Conservation (phyloP, 2,329 filamentous ascomycete genomes). For the Ampelomyces quisqualis region DNA sequence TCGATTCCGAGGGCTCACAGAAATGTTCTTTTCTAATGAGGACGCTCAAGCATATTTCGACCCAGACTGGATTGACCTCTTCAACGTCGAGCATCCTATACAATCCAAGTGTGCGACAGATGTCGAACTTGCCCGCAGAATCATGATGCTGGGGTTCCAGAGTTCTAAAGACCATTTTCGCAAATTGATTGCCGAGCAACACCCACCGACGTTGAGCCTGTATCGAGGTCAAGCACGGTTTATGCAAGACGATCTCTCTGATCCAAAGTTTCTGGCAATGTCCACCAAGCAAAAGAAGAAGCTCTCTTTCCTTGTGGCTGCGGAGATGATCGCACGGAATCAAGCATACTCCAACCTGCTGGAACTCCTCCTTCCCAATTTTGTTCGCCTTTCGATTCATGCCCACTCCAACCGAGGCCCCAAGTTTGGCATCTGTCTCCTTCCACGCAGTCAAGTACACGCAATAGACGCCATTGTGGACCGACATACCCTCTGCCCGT, state of each 20-base stretch:
- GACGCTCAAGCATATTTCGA: constrained; percentile 3
- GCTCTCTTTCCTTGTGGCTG: constrained; percentile 22
- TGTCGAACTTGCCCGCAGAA: constrained; percentile 13
- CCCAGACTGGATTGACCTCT: background rate
- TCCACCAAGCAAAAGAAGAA: constrained; percentile 30
- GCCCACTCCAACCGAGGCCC: constrained; percentile 44
- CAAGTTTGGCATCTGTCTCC: constrained; percentile 43
- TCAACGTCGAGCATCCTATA: constrained; percentile 11
- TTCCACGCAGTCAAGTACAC: constrained; percentile 27
- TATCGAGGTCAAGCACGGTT: constrained; percentile 34
- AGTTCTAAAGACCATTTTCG: constrained; percentile 9
- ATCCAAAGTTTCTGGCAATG: constrained; percentile 4
- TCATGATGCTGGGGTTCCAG: constrained; percentile 15
- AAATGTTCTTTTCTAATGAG: constrained; percentile 10
- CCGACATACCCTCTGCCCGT: constrained; percentile 7
- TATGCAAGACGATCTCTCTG: constrained; percentile 32
- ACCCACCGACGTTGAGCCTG: constrained; percentile 18
- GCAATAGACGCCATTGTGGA: constrained; percentile 27
- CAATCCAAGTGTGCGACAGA: constrained; percentile 5
- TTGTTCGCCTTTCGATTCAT: constrained; percentile 49
- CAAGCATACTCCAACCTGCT: constrained; percentile 50
- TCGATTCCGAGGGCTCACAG: constrained; percentile 12
- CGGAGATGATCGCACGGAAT: constrained; percentile 43
- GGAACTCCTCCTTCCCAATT: constrained; percentile 46
- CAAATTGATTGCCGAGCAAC: constrained; percentile 16